These are phyloP conservation scores for Jatropha podagrica DNA, from an alignment of 441 rosid species.

Conservation along the genomic window DNA sequence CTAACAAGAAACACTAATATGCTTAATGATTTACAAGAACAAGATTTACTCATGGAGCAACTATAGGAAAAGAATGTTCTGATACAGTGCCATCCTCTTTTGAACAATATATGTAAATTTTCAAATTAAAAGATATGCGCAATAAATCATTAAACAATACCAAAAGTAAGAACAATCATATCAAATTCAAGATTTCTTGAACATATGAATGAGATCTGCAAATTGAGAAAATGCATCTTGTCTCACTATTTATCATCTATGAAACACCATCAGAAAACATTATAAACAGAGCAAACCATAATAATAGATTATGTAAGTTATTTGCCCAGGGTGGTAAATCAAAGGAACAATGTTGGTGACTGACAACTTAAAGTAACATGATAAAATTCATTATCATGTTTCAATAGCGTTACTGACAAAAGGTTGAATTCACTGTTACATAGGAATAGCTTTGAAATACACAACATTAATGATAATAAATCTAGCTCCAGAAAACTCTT, in stretches of 20 bases:
- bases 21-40: neutral
- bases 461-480: neutral
- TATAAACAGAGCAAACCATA: too few relatives aligned
- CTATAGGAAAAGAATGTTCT: neutral
- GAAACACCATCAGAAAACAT: too few relatives aligned
- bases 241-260: too few relatives aligned
- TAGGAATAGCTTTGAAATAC: neutral
- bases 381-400: too few relatives aligned
- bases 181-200: neutral
- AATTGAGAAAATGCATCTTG: too few relatives aligned
- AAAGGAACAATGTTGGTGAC: too few relatives aligned
- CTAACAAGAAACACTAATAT: neutral
- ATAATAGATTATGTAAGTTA: too few relatives aligned
- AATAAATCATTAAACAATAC: neutral
- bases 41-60: neutral
- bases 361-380: too few relatives aligned
- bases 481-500: neutral
- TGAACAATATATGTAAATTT: neutral
- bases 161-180: too few relatives aligned
- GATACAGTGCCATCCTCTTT: neutral
- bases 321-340: too few relatives aligned
- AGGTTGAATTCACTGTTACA: neutral
- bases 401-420: neutral
- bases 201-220: too few relatives aligned
- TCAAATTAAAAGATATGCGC: neutral